Conservation (phyloP, 202 grass and related monocot species). For the Zoysia matrella region DNA sequence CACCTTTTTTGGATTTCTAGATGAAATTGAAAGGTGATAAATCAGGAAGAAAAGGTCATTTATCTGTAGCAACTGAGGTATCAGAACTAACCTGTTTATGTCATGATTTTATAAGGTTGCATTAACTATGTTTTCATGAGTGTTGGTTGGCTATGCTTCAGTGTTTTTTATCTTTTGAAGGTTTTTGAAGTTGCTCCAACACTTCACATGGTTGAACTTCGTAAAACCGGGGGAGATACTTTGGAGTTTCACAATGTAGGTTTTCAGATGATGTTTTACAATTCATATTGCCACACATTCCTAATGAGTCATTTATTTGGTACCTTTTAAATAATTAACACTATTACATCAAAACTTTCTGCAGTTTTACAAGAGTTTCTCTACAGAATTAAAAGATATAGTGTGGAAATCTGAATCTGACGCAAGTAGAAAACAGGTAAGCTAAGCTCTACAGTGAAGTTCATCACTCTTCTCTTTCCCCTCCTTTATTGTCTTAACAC, state of each 20-base stretch:
- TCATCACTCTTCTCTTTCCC: too few species aligned
- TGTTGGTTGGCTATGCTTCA: background rate
- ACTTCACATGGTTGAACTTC: conserved; percentile 95
- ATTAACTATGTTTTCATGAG: background rate
- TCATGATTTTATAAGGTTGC: background rate
- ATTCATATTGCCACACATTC: background rate
- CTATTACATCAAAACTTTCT: conserved; percentile 16
- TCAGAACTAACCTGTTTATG: background rate
- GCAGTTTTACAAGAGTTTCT: conserved; percentile 96
- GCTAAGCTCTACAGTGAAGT: conserved; percentile 7
- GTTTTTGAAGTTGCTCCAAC: conserved; percentile 99
- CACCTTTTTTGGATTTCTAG: conserved; percentile 40
- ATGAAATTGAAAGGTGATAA: conserved; percentile 99
- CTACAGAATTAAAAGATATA: conserved; percentile 84
- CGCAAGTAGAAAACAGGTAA: conserved; percentile 31
- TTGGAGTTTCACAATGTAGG: conserved; percentile 94
- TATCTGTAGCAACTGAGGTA: conserved; percentile 95
- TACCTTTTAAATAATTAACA: conserved; percentile 9
- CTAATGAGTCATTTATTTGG: background rate
- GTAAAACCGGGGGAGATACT: conserved; percentile 96
- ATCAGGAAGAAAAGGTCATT: conserved; percentile 88
- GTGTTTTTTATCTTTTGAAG: conserved; percentile 39
- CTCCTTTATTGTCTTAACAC: background rate
- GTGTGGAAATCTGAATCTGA: conserved; percentile 92
- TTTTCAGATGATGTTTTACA: background rate